phyloP scores from a whole-genome alignment of 2,329 filamentous ascomycete genomes.

The Thelonectria rubi region DNA sequence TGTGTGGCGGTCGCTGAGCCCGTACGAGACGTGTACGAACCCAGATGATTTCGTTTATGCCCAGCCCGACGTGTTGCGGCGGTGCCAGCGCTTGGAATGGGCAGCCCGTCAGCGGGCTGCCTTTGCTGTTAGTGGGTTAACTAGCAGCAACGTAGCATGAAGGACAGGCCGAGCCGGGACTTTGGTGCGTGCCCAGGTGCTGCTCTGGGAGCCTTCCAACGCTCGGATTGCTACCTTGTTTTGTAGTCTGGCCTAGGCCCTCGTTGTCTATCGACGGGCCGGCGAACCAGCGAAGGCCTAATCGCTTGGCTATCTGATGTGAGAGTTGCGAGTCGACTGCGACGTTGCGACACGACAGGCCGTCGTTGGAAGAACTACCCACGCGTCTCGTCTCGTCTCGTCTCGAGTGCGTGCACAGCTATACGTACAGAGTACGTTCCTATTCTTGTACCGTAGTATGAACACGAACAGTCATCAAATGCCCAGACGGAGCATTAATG shows the following conservation, averaged over 20 bases:
- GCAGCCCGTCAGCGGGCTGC: slow-evolving; percentile 14
- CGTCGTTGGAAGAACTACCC: neutral
- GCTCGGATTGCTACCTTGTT: neutral
- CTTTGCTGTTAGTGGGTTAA: slow-evolving; percentile 3
- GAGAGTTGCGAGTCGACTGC: slow-evolving; percentile 2
- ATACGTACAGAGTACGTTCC: neutral
- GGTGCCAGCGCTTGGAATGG: slow-evolving; percentile 7
- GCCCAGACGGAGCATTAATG: neutral
- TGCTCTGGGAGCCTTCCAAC: neutral
- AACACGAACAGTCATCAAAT: slow-evolving; percentile 7
- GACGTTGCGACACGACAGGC: neutral
- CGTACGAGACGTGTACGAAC: neutral
- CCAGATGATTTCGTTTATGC: neutral
- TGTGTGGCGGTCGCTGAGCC: neutral
- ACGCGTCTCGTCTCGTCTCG: slow-evolving; percentile 11
- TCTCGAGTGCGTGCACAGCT: neutral
- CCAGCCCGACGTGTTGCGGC: neutral
- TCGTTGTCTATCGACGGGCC: slow-evolving; percentile 7
- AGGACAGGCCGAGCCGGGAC: neutral
- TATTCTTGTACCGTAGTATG: neutral
- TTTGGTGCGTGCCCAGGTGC: slow-evolving; percentile 7
- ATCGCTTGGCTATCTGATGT: slow-evolving; percentile 6
- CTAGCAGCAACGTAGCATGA: slow-evolving; percentile 9
- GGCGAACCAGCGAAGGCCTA: slow-evolving; percentile 8
- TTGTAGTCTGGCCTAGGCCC: neutral